These are phyloP conservation scores for Penicillium coprophilum DNA, from an alignment of 495 filamentous ascomycete genomes.

Conservation along the genomic window DNA sequence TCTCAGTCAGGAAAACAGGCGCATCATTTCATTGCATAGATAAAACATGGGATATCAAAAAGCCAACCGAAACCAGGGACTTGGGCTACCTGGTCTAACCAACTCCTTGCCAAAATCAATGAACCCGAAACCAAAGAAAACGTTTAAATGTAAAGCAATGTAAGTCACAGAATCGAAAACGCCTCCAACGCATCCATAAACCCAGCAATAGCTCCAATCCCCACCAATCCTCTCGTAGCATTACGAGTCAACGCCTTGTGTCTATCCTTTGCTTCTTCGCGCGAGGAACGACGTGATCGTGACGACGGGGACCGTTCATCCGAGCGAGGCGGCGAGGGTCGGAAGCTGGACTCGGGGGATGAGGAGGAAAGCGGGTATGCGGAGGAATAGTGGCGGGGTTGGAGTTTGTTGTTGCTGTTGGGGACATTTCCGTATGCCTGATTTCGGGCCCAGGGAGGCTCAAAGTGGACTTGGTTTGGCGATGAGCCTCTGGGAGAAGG, in stretches of 20 bases:
- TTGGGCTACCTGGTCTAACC: background rate
- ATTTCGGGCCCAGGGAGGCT: constrained; percentile 12
- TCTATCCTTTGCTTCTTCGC: constrained; percentile 27
- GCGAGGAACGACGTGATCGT: constrained; percentile 11
- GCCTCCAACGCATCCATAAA: constrained; percentile 48
- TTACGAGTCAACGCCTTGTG: constrained; percentile 32
- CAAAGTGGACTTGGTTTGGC: constrained; percentile 19
- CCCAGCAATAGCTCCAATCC: constrained; percentile 45
- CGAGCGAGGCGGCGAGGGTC: constrained; percentile 20
- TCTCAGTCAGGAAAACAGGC: background rate
- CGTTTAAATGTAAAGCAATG: background rate
- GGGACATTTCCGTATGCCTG: constrained; percentile 16
- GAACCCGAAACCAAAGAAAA: background rate
- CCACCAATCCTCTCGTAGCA: constrained; percentile 40
- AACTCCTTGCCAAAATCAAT: background rate
- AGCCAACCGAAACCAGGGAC: background rate
- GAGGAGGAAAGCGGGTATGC: constrained; percentile 26
- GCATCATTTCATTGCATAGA: background rate
- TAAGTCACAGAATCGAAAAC: constrained; percentile 30
- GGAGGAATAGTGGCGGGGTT: constrained; percentile 20
- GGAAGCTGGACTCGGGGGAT: constrained; percentile 23
- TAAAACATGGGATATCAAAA: constrained; percentile 1
- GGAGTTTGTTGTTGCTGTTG: constrained; percentile 9
- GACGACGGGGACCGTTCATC: constrained; percentile 21
- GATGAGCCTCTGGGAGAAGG: constrained; percentile 19